Evolutionary conservation across 768 basidiomycete species (phyloP).

Genomic region (Serendipita sp.): DNA sequence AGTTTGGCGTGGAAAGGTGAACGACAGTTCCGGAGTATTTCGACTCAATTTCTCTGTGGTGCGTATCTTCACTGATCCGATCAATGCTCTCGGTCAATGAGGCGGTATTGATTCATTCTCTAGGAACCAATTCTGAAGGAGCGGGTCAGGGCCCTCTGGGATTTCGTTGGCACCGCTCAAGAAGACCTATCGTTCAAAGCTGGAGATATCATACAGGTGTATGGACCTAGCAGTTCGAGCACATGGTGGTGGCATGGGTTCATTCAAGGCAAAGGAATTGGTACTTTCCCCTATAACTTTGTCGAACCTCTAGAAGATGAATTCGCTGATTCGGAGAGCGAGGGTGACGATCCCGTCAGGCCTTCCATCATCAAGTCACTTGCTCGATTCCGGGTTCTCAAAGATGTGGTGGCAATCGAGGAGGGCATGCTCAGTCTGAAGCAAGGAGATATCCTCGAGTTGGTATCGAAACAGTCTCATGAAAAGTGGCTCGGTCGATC

Average conservation of each 20-base stretch:
- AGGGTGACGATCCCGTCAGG: not conserved
- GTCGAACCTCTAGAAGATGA: not conserved
- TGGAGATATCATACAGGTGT: not conserved
- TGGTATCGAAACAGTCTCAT: not conserved
- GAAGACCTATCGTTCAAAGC: not conserved
- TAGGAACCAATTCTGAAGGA: slow-evolving; percentile 3
- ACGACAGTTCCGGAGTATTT: not conserved
- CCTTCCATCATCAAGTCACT: not conserved
- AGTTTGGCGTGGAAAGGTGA: not conserved
- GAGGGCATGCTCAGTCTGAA: not conserved
- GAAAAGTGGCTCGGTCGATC: not conserved
- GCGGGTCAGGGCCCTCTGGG: not conserved
- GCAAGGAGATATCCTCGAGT: not conserved
- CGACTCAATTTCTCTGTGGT: not conserved
- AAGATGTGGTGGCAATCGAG: not conserved
- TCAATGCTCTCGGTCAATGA: not conserved
- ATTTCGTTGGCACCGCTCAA: not conserved
- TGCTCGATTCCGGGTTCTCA: not conserved
- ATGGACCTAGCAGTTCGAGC: not conserved
- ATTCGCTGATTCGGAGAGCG: not conserved
- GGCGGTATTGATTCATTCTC: not conserved
- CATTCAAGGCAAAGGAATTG: not conserved
- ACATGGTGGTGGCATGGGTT: not conserved
- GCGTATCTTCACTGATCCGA: not conserved
- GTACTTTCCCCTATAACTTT: not conserved